A percentile compares a stretch with the other conserved stretches of the same genome.
phyloP scores from a whole-genome alignment of 805 yeast genomes.

The Metschnikowia peoriensis region DNA sequence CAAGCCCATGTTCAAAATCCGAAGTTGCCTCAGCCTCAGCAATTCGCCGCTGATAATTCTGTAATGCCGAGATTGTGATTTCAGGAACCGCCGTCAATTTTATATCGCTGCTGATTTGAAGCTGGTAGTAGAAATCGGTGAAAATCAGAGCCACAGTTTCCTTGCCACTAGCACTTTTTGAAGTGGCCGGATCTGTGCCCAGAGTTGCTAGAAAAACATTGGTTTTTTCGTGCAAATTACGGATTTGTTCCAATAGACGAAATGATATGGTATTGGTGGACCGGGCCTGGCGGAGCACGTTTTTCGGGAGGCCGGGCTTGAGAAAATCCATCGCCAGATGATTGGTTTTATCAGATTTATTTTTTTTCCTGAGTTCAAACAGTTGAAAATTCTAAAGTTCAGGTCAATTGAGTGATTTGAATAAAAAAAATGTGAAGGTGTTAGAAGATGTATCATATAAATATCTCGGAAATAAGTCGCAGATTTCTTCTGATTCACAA shows the following conservation, averaged over 20 bases:
- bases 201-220: constrained; percentile 24
- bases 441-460: too few relatives aligned
- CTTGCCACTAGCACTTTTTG: constrained; percentile 15
- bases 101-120: constrained; percentile 10
- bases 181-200: constrained; percentile 3
- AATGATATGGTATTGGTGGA: constrained; percentile 33
- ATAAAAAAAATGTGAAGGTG: too few relatives aligned
- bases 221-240: constrained; percentile 20
- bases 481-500: too few relatives aligned
- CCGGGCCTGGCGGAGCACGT: constrained; percentile 21
- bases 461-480: too few relatives aligned
- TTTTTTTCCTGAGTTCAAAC: too few relatives aligned
- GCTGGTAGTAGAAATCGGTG: constrained; percentile 17
- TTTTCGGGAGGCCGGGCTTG: constrained; percentile 19
- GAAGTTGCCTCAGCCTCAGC: neutral
- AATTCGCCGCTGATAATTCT: constrained; percentile 8
- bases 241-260: constrained; percentile 22
- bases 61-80: constrained; percentile 7
- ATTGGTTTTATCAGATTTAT: too few relatives aligned
- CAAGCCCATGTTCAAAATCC: constrained; percentile 11
- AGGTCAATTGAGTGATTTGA: too few relatives aligned
- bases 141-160: constrained; percentile 14
- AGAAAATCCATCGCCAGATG: constrained; percentile 21
- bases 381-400: too few relatives aligned
- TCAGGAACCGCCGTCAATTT: constrained; percentile 16